These are phyloP conservation scores for Fusarium newnesense DNA, from an alignment of 2,329 filamentous ascomycete species.

Conservation along the genomic window DNA sequence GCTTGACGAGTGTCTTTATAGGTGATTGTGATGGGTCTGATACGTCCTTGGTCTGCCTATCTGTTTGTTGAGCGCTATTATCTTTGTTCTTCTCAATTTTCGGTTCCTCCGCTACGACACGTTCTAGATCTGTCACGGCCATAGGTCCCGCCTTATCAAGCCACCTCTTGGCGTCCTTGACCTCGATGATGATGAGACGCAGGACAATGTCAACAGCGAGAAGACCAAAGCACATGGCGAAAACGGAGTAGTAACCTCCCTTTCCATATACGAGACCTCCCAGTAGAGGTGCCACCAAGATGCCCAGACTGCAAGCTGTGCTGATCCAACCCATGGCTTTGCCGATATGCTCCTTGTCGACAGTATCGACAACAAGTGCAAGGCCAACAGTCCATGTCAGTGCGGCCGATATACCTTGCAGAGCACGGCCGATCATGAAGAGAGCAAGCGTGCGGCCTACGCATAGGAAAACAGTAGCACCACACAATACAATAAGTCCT, in stretches of 20 bases:
- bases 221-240: slow-evolving; percentile 51
- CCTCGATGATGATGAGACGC: slow-evolving; percentile 48
- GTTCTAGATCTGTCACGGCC: not conserved
- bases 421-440: slow-evolving; percentile 46
- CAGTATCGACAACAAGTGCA: slow-evolving; percentile 50
- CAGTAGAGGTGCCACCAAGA: slow-evolving; percentile 47
- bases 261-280: slow-evolving; percentile 49
- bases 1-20: slow-evolving; percentile 36
- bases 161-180: slow-evolving; percentile 47
- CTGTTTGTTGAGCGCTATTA: not conserved
- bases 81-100: not conserved
- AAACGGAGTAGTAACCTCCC: slow-evolving; percentile 49
- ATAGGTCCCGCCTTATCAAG: slow-evolving; percentile 10
- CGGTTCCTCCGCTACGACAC: not conserved
- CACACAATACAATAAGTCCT: slow-evolving; percentile 45
- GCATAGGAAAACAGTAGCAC: slow-evolving; percentile 48
- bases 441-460: slow-evolving; percentile 46
- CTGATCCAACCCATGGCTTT: slow-evolving; percentile 50
- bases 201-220: slow-evolving; percentile 47
- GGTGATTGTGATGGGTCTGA: slow-evolving; percentile 17
- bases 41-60: slow-evolving; percentile 4
- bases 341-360: slow-evolving; percentile 46
- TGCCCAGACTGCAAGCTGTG: slow-evolving; percentile 47
- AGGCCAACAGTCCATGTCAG: slow-evolving; percentile 52
- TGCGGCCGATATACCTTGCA: slow-evolving; percentile 49